These are phyloP conservation scores for Logfia minima DNA, from an alignment of 129 eudicot species.

Conservation along the genomic window DNA sequence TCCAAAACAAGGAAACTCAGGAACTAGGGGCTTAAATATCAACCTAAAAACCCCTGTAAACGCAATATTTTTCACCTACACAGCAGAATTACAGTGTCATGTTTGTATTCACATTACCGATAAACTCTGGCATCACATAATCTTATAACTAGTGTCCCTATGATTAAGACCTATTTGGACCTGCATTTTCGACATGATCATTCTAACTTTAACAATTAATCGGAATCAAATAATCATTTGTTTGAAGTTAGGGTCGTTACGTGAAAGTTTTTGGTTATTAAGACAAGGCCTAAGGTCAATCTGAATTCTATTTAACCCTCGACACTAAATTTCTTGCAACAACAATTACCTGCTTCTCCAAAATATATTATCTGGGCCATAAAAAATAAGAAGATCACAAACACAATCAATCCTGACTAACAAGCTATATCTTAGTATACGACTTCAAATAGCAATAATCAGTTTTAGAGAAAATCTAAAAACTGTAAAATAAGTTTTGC, in stretches of 20 bases:
- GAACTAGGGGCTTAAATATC: conserved; percentile 92
- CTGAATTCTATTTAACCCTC: not conserved
- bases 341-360: not conserved
- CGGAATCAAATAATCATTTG: not conserved
- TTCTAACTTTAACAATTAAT: not conserved
- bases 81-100: conserved; percentile 7
- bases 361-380: not conserved
- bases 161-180: not conserved
- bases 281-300: not conserved
- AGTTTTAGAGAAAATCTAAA: not conserved
- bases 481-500: not conserved
- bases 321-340: not conserved
- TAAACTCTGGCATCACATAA: conserved; percentile 10
- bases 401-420: not conserved
- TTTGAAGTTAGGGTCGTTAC: not conserved
- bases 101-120: conserved; percentile 10
- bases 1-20: conserved; percentile 90
- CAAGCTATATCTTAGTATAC: not conserved
- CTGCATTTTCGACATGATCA: not conserved
- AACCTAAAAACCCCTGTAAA: conserved; percentile 93
- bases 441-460: conserved; percentile 1
- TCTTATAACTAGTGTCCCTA: not conserved
- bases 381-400: not conserved
- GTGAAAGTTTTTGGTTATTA: not conserved
- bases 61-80: conserved; percentile 82